Base-by-base conservation (phyloP, 1,284 basidiomycete species). In the Cryptococcus sp. region DNA sequence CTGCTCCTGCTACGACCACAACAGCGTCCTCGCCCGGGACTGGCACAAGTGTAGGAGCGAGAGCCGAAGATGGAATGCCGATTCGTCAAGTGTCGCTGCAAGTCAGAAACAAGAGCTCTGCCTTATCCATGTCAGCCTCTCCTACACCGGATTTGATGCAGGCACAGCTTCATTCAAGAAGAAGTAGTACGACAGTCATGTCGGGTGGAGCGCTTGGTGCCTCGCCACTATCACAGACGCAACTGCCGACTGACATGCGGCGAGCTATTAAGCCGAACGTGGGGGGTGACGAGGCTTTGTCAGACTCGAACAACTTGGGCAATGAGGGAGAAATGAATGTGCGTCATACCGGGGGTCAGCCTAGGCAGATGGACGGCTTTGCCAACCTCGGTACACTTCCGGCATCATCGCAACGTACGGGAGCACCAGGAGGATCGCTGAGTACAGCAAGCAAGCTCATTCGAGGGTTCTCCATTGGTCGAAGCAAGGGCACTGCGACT, bases 381-480 rank as follows among this genome's bases (percentile, higher is more conserved):
- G 41, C n/a, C 13, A 22, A n/a, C 2, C 41, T 44, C 41, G 41
- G 41, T n/a, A 44, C 41, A 34, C 29, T 34, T 10, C 29, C 29
- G 29, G 13, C 29, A 34, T 34, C 29, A 34, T 34, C 29, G 29
- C 29, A 34, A 13, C 29, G 29, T 10, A 10, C 29, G 29, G 29
- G 29, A 7, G 2, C 44, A 13, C 37, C 22, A 17, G 53, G 53
- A 16, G 41, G 50, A 26, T 37, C 19, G 29, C 37, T 45, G 22
- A 23, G 57, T 17, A 54, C 51, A 29, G 57, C 51, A 17, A 53
- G 52, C 34, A 58, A 29, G 26, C 43, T 59, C 22, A 59, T 59
- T 15, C 44, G 53, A 25, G 57, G 57, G 10, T 59, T 59, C 46
- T 51, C 48, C 1, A 59, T 59, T 16, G 57, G 57, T 16, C 38